phyloP scores from a whole-genome alignment of 495 filamentous ascomycete genomes.

The Penicillium atrosanguineum region DNA sequence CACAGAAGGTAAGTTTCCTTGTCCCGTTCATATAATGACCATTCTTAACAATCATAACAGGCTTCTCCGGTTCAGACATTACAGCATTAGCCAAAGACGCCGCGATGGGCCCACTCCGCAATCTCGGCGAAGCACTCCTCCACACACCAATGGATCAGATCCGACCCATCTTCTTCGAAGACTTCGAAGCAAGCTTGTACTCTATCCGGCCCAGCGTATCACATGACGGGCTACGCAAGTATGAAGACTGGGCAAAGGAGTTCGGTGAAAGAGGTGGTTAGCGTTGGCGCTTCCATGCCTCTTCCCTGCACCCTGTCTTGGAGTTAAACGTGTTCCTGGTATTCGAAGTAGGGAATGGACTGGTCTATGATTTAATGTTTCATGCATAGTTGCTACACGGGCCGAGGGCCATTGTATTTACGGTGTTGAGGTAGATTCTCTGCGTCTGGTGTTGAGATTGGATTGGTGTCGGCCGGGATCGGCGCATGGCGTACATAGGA shows the following conservation, averaged over 20 bases:
- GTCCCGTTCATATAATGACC: background rate
- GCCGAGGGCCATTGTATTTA: background rate
- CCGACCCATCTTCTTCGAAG: conserved; percentile 73
- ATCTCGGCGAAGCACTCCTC: conserved; percentile 84
- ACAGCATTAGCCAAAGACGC: conserved; percentile 97
- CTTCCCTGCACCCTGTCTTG: background rate
- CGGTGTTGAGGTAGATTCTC: background rate
- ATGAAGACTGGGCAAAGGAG: conserved; percentile 90
- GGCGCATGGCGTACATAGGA: background rate
- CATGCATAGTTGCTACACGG: background rate
- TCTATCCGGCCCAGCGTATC: conserved; percentile 93
- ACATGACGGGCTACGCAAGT: conserved; percentile 74
- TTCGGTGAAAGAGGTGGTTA: conserved; percentile 90
- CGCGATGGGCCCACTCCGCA: conserved; percentile 94
- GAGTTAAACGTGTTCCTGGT: background rate
- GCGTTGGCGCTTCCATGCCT: background rate
- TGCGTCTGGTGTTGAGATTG: background rate
- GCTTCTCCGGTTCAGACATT: conserved; percentile 96
- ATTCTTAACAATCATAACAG: conserved; percentile 40
- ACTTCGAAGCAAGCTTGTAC: conserved; percentile 81
- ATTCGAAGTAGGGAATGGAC: background rate
- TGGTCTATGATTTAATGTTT: background rate
- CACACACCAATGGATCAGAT: conserved; percentile 93
- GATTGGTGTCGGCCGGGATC: background rate
- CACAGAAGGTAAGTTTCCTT: conserved; percentile 70